Conservation (phyloP, 768 basidiomycete species). For the Neoboletus subvelutipes region DNA sequence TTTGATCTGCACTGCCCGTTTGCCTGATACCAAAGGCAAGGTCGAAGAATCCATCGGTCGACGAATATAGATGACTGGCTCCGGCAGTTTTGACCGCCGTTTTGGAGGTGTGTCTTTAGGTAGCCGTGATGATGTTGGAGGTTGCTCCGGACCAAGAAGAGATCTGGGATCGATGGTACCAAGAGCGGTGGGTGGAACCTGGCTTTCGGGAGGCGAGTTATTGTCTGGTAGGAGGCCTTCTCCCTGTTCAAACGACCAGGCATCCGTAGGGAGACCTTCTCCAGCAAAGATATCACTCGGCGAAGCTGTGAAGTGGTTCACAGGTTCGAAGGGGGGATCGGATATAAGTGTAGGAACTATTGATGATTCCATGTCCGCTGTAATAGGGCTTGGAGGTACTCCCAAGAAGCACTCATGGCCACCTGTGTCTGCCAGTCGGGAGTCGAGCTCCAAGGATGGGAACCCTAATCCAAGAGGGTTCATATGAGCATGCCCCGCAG, state of each 20-base stretch:
- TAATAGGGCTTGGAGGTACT: conserved; percentile 27
- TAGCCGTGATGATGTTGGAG: neutral
- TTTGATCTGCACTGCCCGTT: conserved; percentile 31
- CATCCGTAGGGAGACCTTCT: neutral
- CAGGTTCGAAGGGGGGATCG: neutral
- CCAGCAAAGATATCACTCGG: neutral
- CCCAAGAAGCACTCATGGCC: conserved; percentile 26
- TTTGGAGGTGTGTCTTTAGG: conserved; percentile 1
- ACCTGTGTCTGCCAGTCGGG: conserved; percentile 3
- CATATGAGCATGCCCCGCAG: neutral
- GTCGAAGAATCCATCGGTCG: conserved; percentile 25
- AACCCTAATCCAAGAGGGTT: conserved; percentile 5
- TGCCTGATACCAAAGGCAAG: conserved; percentile 20
- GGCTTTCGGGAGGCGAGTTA: neutral
- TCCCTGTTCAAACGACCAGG: conserved; percentile 13
- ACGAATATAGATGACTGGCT: conserved; percentile 32
- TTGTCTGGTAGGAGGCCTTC: neutral
- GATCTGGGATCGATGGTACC: conserved; percentile 35
- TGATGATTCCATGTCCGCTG: neutral
- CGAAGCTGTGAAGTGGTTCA: conserved; percentile 2
- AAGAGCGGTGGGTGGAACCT: neutral
- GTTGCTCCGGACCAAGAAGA: conserved; percentile 22
- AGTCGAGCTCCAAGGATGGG: conserved; percentile 7
- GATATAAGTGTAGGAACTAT: neutral
- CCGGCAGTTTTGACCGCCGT: conserved; percentile 17